Evolutionary conservation across 2,329 filamentous ascomycete genomes (phyloP).

Genomic region (Colletotrichum endophyticum): DNA sequence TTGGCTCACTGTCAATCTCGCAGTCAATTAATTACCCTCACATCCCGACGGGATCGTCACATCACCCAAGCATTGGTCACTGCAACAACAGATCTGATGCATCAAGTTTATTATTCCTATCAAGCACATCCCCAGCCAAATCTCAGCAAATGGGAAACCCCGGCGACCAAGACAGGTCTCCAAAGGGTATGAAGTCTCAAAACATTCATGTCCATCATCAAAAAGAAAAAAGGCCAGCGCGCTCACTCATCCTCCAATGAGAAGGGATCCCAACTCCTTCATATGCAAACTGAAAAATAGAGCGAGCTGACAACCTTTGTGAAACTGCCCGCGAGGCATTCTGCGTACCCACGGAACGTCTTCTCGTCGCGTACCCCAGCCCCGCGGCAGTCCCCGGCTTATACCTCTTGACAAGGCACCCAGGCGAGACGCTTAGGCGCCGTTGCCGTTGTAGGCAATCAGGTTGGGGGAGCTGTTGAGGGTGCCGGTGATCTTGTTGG

Average conservation of each 20-base stretch:
- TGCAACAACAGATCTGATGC: neutral
- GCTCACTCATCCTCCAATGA: neutral
- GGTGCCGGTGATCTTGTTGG: constrained; percentile 37
- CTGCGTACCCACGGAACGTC: neutral
- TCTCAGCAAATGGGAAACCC: neutral
- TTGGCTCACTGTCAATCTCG: neutral
- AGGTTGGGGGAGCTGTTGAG: constrained; percentile 45
- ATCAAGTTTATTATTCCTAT: neutral
- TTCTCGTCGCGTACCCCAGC: neutral
- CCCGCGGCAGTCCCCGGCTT: neutral
- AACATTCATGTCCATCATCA: neutral
- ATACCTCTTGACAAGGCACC: neutral
- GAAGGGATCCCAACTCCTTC: neutral
- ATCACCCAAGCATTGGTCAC: neutral
- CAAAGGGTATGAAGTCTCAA: neutral
- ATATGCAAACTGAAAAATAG: neutral
- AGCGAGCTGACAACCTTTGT: neutral
- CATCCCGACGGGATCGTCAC: neutral
- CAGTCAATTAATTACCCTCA: neutral
- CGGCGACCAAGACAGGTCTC: neutral
- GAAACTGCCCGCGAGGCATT: neutral
- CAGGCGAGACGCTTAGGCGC: neutral
- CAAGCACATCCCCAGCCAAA: neutral
- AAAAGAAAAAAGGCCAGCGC: neutral
- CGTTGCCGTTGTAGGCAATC: constrained; percentile 51